phyloP scores from a whole-genome alignment of 75 land plant species.

The Selaginella moellendorffii region DNA sequence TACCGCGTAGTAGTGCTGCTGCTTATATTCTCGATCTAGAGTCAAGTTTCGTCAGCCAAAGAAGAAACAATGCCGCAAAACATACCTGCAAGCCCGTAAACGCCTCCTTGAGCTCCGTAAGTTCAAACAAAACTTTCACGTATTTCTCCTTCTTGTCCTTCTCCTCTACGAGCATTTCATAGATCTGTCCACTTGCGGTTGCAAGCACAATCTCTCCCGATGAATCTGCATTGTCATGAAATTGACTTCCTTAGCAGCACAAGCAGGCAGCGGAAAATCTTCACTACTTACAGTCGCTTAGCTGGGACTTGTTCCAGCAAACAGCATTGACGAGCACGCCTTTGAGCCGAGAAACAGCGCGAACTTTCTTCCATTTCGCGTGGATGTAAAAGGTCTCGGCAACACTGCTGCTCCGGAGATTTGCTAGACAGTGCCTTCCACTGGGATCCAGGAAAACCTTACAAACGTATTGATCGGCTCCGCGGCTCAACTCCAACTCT shows the following conservation, averaged over 20 bases:
- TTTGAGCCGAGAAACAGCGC: constrained; percentile 43
- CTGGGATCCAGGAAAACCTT: constrained; percentile 92
- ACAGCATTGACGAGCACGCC: constrained; percentile 43
- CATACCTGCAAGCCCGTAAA: constrained; percentile 79
- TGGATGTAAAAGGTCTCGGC: constrained; percentile 81
- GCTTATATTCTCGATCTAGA: constrained; percentile 75
- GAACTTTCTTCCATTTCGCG: constrained; percentile 76
- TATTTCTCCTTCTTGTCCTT: constrained; percentile 91
- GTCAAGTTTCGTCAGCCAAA: background rate
- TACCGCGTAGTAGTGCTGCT: constrained; percentile 41
- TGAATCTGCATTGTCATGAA: constrained; percentile 30
- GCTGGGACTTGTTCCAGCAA: constrained; percentile 80
- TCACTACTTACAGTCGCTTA: constrained; percentile 58
- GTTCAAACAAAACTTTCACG: constrained; percentile 59
- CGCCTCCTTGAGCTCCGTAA: constrained; percentile 70
- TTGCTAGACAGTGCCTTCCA: constrained; percentile 77
- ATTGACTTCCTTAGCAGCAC: background rate
- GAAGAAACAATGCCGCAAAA: background rate
- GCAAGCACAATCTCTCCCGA: constrained; percentile 78
- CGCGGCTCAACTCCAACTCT: constrained; percentile 79
- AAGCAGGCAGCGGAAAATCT: background rate
- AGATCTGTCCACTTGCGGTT: constrained; percentile 67
- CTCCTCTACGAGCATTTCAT: constrained; percentile 77
- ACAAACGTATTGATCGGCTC: constrained; percentile 64
- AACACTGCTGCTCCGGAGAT: constrained; percentile 35